Percentiles rank a stretch among this genome's conserved stretches.
Evolutionary conservation across 73 alveolate species (phyloP).

Genomic region (Tetrahymena thermophila): DNA sequence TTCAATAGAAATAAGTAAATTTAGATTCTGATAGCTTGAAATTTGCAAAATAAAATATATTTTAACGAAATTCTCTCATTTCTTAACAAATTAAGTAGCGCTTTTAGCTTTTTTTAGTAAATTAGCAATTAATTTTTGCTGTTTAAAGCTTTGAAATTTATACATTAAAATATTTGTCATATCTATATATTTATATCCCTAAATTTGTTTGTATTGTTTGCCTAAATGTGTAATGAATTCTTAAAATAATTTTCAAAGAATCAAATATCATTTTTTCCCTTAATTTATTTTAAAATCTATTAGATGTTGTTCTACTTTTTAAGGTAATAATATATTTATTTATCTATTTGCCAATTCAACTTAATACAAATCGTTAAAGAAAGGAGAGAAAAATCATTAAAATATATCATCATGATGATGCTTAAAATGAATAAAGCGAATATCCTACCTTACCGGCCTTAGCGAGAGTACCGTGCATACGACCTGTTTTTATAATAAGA

Average conservation of each 20-base stretch:
- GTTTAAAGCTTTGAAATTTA: background rate
- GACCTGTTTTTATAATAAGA: constrained; percentile 16
- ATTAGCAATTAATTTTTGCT: background rate
- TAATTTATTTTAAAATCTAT: background rate
- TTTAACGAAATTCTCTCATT: background rate
- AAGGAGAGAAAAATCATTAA: background rate
- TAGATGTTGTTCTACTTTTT: background rate
- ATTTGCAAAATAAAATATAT: background rate
- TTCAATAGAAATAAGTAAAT: background rate
- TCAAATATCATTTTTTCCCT: background rate
- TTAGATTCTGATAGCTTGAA: background rate
- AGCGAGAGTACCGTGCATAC: constrained; percentile 46
- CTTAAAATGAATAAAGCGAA: background rate
- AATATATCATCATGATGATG: too few species aligned
- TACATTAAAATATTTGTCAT: too few species aligned
- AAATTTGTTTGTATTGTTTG: background rate
- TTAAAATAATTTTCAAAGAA: background rate
- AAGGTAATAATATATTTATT: background rate
- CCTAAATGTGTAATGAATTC: background rate
- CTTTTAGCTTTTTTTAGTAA: background rate
- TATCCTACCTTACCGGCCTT: constrained; percentile 37
- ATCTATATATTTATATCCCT: background rate
- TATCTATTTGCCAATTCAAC: background rate
- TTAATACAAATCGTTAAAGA: background rate
- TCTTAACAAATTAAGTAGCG: background rate